phyloP scores from a whole-genome alignment of 345 rosid genomes.

The Crucihimalaya himalaica region DNA sequence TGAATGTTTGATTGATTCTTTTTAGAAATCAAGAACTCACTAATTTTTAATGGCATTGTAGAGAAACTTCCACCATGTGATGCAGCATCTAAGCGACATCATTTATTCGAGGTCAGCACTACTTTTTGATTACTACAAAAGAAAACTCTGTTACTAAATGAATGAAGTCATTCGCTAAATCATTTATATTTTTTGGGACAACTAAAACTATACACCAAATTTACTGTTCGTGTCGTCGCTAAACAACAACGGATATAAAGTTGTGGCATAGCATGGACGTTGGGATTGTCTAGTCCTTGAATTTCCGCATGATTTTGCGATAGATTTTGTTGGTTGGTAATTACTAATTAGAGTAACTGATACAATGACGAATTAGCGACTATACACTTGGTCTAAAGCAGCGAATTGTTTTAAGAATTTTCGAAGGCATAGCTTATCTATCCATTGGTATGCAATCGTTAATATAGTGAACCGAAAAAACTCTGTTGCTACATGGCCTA shows the following conservation, averaged over 20 bases:
- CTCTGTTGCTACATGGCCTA: background rate
- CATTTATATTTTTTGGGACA: background rate
- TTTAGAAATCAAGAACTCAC: background rate
- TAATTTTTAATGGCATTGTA: conserved; percentile 16
- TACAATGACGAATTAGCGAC: background rate
- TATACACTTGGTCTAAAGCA: background rate
- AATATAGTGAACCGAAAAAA: no score
- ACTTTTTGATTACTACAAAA: background rate
- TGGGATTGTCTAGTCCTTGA: background rate
- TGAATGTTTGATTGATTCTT: background rate
- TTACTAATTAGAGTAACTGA: background rate
- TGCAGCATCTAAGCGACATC: conserved; percentile 69
- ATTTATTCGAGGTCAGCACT: conserved; percentile 64
- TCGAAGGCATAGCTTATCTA: no score
- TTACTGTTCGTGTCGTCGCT: background rate
- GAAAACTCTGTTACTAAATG: background rate
- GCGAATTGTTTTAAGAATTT: background rate
- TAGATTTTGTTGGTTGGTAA: background rate
- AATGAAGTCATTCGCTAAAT: background rate
- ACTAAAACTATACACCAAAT: background rate
- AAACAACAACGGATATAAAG: background rate
- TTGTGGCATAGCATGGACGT: background rate
- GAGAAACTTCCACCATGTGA: conserved; percentile 71
- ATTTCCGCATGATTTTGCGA: background rate
- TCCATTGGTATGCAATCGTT: background rate